These are phyloP conservation scores for Mycena sanguinolenta DNA, from an alignment of 768 basidiomycete genomes.

Conservation along the genomic window DNA sequence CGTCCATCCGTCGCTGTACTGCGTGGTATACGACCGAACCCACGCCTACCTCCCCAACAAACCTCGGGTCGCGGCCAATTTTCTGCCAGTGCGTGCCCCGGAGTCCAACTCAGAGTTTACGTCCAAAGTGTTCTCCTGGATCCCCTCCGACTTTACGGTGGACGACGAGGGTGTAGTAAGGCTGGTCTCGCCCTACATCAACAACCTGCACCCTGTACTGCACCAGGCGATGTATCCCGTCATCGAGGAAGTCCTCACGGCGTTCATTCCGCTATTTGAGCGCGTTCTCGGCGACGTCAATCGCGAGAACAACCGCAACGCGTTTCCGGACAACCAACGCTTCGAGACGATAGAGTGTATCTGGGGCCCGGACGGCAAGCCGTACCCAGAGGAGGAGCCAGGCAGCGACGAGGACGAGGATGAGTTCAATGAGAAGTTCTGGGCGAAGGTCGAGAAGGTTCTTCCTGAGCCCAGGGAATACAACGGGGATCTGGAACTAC, in stretches of 20 bases:
- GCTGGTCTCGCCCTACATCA: slow-evolving; percentile 41
- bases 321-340: slow-evolving; percentile 3
- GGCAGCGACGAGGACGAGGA: slow-evolving; percentile 28
- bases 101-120: slow-evolving; percentile 4
- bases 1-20: slow-evolving; percentile 61
- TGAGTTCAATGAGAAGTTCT: too few species aligned
- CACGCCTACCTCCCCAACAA: slow-evolving; percentile 15
- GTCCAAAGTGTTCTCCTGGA: slow-evolving; percentile 41
- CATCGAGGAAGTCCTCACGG: slow-evolving; percentile 36
- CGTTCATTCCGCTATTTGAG: slow-evolving; percentile 44
- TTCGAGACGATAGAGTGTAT: slow-evolving; percentile 14
- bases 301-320: neutral
- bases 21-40: slow-evolving; percentile 52
- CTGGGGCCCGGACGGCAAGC: slow-evolving; percentile 18
- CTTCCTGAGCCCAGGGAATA: slow-evolving; percentile 16
- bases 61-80: slow-evolving; percentile 11
- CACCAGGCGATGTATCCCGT: slow-evolving; percentile 34
- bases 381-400: slow-evolving; percentile 1
- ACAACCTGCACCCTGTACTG: slow-evolving; percentile 40
- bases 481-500: slow-evolving; percentile 11
- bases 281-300: slow-evolving; percentile 37
- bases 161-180: slow-evolving; percentile 35
- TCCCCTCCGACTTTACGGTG: slow-evolving; percentile 45
- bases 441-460: neutral
- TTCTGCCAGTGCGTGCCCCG: slow-evolving; percentile 2